Percentiles rank a stretch among this genome's conserved stretches.
Conservation (phyloP, 495 filamentous ascomycete genomes). For the Aspergillus nidulans region DNA sequence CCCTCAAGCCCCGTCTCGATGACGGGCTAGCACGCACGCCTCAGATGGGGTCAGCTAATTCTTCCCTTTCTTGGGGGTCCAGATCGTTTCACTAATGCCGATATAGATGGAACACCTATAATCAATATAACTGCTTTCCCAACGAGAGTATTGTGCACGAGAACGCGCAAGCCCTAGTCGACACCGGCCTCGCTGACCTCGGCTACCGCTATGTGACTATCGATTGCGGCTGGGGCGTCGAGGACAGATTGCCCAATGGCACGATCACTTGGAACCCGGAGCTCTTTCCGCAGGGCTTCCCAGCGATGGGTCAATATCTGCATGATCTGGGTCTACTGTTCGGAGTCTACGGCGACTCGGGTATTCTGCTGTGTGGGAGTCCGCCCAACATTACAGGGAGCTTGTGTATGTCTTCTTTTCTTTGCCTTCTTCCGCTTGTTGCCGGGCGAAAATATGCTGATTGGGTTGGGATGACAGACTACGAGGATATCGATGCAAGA, state of each 20-base stretch:
- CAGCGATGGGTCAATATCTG: constrained; percentile 45
- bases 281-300: constrained; percentile 47
- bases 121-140: constrained; percentile 47
- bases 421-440: neutral
- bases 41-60: constrained; percentile 28
- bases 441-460: neutral
- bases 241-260: constrained; percentile 38
- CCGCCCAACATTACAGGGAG: constrained; percentile 25
- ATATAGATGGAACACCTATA: constrained; percentile 52
- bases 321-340: constrained; percentile 48
- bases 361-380: constrained; percentile 30
- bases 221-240: constrained; percentile 53
- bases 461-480: constrained; percentile 22
- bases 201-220: constrained; percentile 54
- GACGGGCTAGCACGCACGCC: constrained; percentile 28
- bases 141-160: constrained; percentile 45
- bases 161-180: constrained; percentile 52
- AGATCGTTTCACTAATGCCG: neutral
- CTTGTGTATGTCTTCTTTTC: constrained; percentile 19
- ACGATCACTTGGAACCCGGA: constrained; percentile 51
- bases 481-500: constrained; percentile 43
- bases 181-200: constrained; percentile 44
- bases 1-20: constrained; percentile 17
- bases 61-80: neutral
- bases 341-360: constrained; percentile 53